Evolutionary conservation across 2,329 filamentous ascomycete species (phyloP), one percentile per base, ranked within the genome.

Genomic region (Hypoxylon sp.): DNA sequence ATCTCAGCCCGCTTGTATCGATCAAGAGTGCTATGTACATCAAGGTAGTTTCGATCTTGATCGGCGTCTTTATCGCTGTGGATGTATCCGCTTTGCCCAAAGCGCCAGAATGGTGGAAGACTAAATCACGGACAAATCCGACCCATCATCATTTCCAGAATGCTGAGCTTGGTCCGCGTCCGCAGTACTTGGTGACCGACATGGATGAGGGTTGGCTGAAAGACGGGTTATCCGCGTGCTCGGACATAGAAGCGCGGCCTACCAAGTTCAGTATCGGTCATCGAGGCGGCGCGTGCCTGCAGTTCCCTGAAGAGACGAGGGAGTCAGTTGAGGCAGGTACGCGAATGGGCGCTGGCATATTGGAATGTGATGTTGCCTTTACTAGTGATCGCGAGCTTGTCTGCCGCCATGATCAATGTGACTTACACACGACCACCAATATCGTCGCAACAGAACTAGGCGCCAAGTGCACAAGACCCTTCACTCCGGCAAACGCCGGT

Each of bases 361-460:
- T 90, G 57, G 90, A 92, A 79, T 92, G 90, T 78, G 90, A 92
- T 76, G 89, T 91, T 14, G 84, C 87, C 37, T 91, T 92, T 80
- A 91, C 90, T 65, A 84, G 82, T 70, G 90, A 92, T 78, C 84
- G 84, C 31, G 80, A 88, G 75, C 86, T 92, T n/a, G 89, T 92
- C 48, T 92, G 90, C 80, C 86, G 90, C 52, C 90, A 92, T 80
- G 86, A 85, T 51, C 86, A 90, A 71, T 92, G 90, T 79, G 90
- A 92, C 73, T 80, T 92, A 44, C 89, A 91, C 81, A 89, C 87
- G 22, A 92, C 90, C 8, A 91, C 90, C 75, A 87, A 92, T 80
- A 90, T 92, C 75, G 84, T 92, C 70, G 78, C 83, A 52, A 83
- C 90, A 10, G 85, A 87, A 70, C 86, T 92, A 54, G 88, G 87